A percentile compares a stretch with the other conserved stretches of the same genome.
phyloP scores from a whole-genome alignment of 176 grass and related monocot species.

The Aegilops longissima region DNA sequence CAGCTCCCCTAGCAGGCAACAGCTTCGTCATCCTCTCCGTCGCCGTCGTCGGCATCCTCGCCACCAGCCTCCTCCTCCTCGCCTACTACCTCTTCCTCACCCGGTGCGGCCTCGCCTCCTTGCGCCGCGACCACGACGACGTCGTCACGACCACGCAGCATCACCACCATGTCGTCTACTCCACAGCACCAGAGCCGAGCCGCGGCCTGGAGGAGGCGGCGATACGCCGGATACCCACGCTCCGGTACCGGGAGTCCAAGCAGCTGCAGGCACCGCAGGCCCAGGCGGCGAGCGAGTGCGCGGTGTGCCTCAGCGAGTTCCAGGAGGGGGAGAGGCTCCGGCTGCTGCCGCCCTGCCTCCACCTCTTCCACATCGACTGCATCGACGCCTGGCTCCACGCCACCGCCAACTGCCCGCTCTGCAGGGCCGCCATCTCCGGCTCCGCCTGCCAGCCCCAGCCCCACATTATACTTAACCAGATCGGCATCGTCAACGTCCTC shows the following conservation, averaged over 20 bases:
- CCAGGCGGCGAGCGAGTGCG: constrained; percentile 37
- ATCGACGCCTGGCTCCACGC: constrained; percentile 92
- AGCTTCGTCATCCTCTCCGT: constrained; percentile 60
- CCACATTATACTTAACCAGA: background rate
- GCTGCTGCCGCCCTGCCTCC: constrained; percentile 67
- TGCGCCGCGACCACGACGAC: background rate
- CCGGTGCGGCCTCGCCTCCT: constrained; percentile 48
- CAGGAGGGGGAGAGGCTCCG: constrained; percentile 59
- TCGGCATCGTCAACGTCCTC: background rate
- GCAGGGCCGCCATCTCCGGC: constrained; percentile 47
- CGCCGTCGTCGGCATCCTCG: constrained; percentile 64
- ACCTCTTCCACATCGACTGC: constrained; percentile 94
- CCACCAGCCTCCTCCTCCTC: constrained; percentile 59
- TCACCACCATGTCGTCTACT: constrained; percentile 13
- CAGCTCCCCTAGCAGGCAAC: background rate
- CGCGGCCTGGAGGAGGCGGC: constrained; percentile 45
- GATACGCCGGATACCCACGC: constrained; percentile 61
- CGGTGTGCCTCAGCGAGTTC: constrained; percentile 80
- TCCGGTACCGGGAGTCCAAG: constrained; percentile 37
- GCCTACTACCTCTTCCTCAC: constrained; percentile 74
- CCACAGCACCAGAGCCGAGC: background rate
- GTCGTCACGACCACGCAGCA: background rate
- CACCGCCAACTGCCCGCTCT: constrained; percentile 79
- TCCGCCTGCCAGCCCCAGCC: background rate
- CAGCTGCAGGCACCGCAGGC: background rate